Conservation (phyloP, 2,329 filamentous ascomycete species). For the Colletotrichum magnum region DNA sequence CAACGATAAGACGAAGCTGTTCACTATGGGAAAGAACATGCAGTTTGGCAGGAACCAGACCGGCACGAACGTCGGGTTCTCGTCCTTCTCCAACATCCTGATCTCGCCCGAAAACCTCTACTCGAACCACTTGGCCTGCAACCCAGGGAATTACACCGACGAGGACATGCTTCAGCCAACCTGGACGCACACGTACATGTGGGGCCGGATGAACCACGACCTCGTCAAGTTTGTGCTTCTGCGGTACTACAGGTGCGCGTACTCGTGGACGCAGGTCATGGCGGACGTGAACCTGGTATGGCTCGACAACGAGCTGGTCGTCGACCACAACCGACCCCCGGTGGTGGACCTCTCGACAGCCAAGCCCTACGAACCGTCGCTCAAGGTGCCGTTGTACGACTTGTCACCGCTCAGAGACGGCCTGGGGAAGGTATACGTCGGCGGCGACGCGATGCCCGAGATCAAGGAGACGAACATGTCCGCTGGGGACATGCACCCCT, state of each 20-base stretch:
- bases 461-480: neutral
- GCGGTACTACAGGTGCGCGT: conserved; percentile 12
- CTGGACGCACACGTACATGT: neutral
- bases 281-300: conserved; percentile 10
- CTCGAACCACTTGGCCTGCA: neutral
- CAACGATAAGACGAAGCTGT: neutral
- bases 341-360: neutral
- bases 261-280: conserved; percentile 8
- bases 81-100: conserved; percentile 5
- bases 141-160: neutral
- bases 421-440: neutral
- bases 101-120: neutral
- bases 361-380: neutral
- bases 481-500: neutral
- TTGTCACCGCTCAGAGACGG: neutral
- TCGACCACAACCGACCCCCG: conserved; percentile 21
- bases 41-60: conserved; percentile 5
- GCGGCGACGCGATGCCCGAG: neutral
- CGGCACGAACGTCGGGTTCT: neutral
- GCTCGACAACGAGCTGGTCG: neutral
- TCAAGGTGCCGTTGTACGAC: conserved; percentile 7
- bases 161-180: neutral
- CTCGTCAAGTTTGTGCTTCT: neutral
- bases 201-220: conserved; percentile 10
- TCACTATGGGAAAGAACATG: neutral